phyloP scores from a whole-genome alignment of 1,139 yeast species.

The Sugiyamaella pinicola region DNA sequence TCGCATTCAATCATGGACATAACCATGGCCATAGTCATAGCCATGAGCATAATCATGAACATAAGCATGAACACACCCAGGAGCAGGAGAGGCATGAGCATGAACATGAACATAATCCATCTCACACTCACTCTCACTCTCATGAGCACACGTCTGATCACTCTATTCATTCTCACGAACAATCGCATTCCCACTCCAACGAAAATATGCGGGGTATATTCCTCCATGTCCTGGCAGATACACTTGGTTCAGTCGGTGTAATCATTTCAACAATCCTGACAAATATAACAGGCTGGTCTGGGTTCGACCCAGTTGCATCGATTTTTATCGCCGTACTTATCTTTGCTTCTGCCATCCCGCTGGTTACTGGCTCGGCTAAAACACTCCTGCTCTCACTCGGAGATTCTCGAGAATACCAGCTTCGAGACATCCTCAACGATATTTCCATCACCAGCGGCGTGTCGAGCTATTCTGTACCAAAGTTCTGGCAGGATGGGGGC shows the following conservation, averaged over 20 bases:
- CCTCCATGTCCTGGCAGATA: slow-evolving; percentile 90
- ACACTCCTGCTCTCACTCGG: slow-evolving; percentile 66
- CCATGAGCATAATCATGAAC: slow-evolving; percentile 34
- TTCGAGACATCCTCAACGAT: slow-evolving; percentile 67
- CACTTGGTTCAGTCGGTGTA: slow-evolving; percentile 95
- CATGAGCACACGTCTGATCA: slow-evolving; percentile 23
- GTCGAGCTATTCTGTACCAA: slow-evolving; percentile 79
- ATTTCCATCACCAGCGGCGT: slow-evolving; percentile 75
- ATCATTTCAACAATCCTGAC: slow-evolving; percentile 74
- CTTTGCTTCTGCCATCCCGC: slow-evolving; percentile 78
- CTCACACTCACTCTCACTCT: slow-evolving; percentile 5
- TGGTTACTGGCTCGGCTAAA: slow-evolving; percentile 77
- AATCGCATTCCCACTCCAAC: slow-evolving; percentile 41
- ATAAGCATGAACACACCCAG: slow-evolving; percentile 46
- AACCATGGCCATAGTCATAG: slow-evolving; percentile 46
- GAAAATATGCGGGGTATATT: slow-evolving; percentile 96
- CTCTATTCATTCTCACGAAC: slow-evolving; percentile 26
- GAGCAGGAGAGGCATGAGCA: slow-evolving; percentile 66
- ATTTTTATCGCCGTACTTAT: slow-evolving; percentile 81
- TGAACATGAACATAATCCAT: slow-evolving; percentile 44
- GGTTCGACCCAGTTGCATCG: slow-evolving; percentile 92
- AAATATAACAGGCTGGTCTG: slow-evolving; percentile 51
- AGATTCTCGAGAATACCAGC: slow-evolving; percentile 57
- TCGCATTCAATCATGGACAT: slow-evolving; percentile 89
- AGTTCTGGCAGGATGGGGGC: slow-evolving; percentile 80